Conservation (phyloP, 164 flowering plant genomes). For the Saururus chinensis region DNA sequence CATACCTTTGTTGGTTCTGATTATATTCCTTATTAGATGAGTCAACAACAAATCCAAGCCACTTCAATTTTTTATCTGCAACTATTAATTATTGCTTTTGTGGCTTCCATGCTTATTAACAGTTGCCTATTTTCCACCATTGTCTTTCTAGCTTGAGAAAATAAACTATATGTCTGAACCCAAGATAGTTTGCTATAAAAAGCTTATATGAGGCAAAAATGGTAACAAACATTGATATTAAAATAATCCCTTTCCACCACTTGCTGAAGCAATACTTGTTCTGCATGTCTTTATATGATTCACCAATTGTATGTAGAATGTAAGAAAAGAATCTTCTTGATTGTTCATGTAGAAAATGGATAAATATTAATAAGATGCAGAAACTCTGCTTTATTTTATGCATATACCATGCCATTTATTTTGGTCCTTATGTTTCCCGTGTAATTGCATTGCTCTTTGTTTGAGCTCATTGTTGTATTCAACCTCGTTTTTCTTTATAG, state of each 20-base stretch:
- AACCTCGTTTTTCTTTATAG: too few species aligned
- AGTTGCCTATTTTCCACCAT: slow-evolving; percentile 58
- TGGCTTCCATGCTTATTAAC: slow-evolving; percentile 44
- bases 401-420: too few species aligned
- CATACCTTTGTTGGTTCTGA: slow-evolving; percentile 55
- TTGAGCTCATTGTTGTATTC: too few species aligned
- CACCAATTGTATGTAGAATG: slow-evolving; percentile 62
- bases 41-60: slow-evolving; percentile 57
- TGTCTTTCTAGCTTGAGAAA: slow-evolving; percentile 46
- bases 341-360: neutral
- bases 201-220: neutral
- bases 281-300: slow-evolving; percentile 93
- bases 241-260: slow-evolving; percentile 72
- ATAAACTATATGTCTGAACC: slow-evolving; percentile 60
- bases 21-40: slow-evolving; percentile 85
- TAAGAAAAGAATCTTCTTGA: slow-evolving; percentile 1
- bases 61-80: slow-evolving; percentile 86
- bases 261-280: slow-evolving; percentile 67
- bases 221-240: slow-evolving; percentile 57
- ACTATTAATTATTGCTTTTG: slow-evolving; percentile 69
- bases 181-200: too few species aligned
- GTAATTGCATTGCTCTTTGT: too few species aligned
- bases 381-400: too few species aligned
- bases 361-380: too few species aligned
- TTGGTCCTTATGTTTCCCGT: too few species aligned